Conservation (phyloP, 2,329 filamentous ascomycete genomes). For the Fusarium sp. region DNA sequence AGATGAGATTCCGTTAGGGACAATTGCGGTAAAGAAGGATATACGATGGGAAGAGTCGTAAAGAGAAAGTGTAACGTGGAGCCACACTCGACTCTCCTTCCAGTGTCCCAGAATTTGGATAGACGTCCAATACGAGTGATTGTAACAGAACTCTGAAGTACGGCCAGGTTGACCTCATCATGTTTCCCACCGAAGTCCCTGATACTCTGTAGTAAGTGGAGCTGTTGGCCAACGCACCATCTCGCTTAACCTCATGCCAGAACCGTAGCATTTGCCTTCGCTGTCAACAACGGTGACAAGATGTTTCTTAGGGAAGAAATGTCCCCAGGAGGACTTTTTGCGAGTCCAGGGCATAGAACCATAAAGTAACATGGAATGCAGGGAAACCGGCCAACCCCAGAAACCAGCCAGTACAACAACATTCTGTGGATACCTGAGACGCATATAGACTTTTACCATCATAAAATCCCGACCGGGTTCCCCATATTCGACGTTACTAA, state of each 20-base stretch:
- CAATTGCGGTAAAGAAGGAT: background rate
- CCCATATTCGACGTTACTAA: no score
- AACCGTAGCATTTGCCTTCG: constrained; percentile 6
- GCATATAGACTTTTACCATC: no score
- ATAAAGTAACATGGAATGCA: no score
- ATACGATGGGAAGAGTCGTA: background rate
- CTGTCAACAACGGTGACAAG: constrained; percentile 1
- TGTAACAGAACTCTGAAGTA: background rate
- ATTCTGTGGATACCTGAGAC: no score
- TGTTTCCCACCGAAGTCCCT: background rate
- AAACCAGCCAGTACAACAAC: no score
- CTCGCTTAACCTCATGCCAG: background rate
- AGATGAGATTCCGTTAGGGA: background rate
- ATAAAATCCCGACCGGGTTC: no score
- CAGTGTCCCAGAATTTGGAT: background rate
- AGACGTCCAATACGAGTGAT: background rate
- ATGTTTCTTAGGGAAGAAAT: background rate
- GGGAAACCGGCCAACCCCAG: no score
- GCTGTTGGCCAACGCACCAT: background rate
- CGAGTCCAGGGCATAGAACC: constrained; percentile 4
- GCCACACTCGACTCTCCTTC: background rate
- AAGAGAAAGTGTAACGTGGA: no score
- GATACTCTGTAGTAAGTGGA: background rate
- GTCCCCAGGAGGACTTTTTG: background rate
- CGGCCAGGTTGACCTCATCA: background rate